phyloP scores from a whole-genome alignment of 1,139 yeast species.

The Blastobotrys arbuscula region DNA sequence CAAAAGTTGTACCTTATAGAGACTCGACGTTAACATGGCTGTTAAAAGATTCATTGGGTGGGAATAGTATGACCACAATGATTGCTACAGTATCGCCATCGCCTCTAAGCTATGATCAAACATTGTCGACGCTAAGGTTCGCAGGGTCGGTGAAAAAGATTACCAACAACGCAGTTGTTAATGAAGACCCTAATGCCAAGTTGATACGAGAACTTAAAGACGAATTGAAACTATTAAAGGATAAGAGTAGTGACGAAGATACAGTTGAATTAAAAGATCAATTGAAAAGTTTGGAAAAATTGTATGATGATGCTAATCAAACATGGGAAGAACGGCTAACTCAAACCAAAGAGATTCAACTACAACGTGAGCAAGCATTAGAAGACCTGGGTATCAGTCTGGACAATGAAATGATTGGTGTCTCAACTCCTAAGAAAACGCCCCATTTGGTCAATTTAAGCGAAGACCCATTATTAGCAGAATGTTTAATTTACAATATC shows the following conservation, averaged over 20 bases:
- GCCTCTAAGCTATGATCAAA: conserved; percentile 49
- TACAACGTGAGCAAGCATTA: conserved; percentile 25
- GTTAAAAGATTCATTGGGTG: conserved; percentile 62
- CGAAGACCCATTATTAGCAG: conserved; percentile 29
- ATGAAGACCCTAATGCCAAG: conserved; percentile 36
- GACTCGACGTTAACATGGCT: conserved; percentile 68
- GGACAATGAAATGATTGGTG: conserved; percentile 24
- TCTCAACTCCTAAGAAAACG: conserved; percentile 26
- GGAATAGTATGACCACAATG: conserved; percentile 68
- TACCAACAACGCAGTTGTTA: conserved; percentile 50
- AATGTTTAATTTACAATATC: conserved; percentile 29
- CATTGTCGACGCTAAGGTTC: conserved; percentile 61
- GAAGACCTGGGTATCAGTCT: conserved; percentile 29
- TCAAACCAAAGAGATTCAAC: conserved; percentile 24
- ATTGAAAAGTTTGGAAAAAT: conserved; percentile 25
- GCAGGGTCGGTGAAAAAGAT: conserved; percentile 68
- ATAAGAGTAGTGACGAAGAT: background rate
- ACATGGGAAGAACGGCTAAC: conserved; percentile 30
- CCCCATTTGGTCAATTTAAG: conserved; percentile 31
- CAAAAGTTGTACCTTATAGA: conserved; percentile 50
- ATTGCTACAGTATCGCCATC: conserved; percentile 38
- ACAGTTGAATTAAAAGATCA: conserved; percentile 24
- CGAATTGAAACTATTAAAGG: conserved; percentile 25
- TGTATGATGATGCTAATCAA: conserved; percentile 25
- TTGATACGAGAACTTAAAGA: conserved; percentile 27